Evolutionary conservation across 164 flowering plant species (phyloP), one percentile per base, ranked within the genome.

Genomic region (Macadamia integrifolia): DNA sequence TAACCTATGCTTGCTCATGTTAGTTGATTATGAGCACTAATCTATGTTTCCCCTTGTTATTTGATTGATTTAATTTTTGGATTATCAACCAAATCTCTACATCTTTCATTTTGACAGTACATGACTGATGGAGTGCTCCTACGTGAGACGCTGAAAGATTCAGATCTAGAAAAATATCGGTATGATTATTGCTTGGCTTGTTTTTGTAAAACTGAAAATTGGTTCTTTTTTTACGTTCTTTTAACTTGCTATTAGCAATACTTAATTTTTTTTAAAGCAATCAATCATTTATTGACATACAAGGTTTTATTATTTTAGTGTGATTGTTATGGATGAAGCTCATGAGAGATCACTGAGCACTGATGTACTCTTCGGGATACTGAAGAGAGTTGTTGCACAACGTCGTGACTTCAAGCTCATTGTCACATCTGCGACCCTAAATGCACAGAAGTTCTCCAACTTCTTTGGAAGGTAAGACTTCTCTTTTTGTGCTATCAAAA

Each of bases 101-200:
- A n/a, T 66, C 64, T 35, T 66, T 18, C 28, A 28, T 61, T 67
- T 50, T 67, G 80, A 49, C 90, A 93, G 98, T 94, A 94, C 75
- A 92, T 94, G 99, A 92, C 99, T 9, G 99, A 94, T 78, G 99
- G 99, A 69, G 97, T 94, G 46, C 97, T 94, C 69, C 79, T 94
- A 61, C 88, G 94, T 64, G 99, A 94, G 81, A 94, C 99, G 3
- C 69, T 94, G 63, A 94, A 89, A 81, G 99, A 94, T 80, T 72
- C 97, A 62, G 99, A 94, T 69, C 96, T 94, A 66, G 98, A 94
- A 59, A 94, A 88, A 76, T 94, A 94, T 61, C 90, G 95, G 97
- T 91, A 86, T 50, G 77, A 9, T 32, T 70, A 32, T 7, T 53
- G 60, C 56, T 63, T 35, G 57, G 18, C 3, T 40, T 61, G 44